Percentiles rank a stretch among this genome's conserved stretches.
Evolutionary conservation across 306 rosid genomes (phyloP).

Genomic region (Casuarina cunninghamiana): DNA sequence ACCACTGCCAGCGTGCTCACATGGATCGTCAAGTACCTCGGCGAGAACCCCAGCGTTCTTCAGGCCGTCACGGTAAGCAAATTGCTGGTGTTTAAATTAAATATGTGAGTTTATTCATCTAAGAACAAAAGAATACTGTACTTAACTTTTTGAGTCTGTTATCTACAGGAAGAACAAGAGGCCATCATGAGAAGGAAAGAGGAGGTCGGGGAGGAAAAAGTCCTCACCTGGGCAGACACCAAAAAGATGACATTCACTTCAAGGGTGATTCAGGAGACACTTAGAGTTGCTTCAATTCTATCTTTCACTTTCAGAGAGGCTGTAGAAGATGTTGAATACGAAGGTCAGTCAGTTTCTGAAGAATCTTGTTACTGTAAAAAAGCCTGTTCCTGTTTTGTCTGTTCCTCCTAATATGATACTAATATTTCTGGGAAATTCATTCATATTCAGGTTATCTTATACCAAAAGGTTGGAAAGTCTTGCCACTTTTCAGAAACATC

Average conservation of each 20-base stretch:
- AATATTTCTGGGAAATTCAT: conserved; percentile 16
- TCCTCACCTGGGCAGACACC: conserved; percentile 77
- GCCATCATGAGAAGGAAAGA: conserved; percentile 50
- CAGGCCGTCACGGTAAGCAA: conserved; percentile 79
- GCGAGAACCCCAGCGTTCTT: conserved; percentile 77
- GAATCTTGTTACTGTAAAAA: conserved; percentile 8
- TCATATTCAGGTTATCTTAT: conserved; percentile 64
- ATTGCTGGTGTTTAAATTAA: neutral
- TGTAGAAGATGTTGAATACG: conserved; percentile 83
- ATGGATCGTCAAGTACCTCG: conserved; percentile 85
- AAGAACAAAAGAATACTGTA: neutral
- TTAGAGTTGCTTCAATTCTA: conserved; percentile 83
- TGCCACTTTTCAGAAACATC: conserved; percentile 91
- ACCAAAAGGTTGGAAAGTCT: conserved; percentile 98
- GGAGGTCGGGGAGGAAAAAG: conserved; percentile 47
- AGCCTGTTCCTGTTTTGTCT: no score
- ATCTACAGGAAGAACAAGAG: conserved; percentile 75
- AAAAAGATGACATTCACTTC: conserved; percentile 81
- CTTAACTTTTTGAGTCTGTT: neutral
- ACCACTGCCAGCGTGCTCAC: conserved; percentile 96
- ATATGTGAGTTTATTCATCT: no score
- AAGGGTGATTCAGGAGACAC: conserved; percentile 90
- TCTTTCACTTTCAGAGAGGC: conserved; percentile 98
- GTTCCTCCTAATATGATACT: conserved; percentile 1
- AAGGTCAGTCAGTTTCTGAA: conserved; percentile 49